Conservation (phyloP, 768 basidiomycete species). For the Boletales sp. region DNA sequence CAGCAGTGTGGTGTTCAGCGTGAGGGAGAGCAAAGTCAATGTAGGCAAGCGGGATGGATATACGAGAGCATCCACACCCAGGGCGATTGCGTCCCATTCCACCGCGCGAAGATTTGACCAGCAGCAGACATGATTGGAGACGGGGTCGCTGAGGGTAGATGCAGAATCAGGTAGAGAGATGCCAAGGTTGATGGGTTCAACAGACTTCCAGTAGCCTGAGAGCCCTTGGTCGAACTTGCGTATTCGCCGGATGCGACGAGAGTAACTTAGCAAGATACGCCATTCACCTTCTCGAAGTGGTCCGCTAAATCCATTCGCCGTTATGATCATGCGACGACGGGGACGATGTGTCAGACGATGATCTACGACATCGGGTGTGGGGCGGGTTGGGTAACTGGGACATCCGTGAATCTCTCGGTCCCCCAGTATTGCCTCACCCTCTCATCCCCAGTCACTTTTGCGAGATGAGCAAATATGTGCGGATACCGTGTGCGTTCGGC, state of each 20-base stretch:
- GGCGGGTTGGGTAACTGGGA: too few relatives aligned
- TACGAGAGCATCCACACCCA: constrained; percentile 1
- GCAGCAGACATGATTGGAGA: not conserved
- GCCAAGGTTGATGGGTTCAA: not conserved
- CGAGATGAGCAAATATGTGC: too few relatives aligned
- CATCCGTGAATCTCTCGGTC: too few relatives aligned
- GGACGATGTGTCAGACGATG: too few relatives aligned
- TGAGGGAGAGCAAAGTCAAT: not conserved
- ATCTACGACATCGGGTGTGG: too few relatives aligned
- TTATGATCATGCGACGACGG: too few relatives aligned
- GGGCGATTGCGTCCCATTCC: not conserved
- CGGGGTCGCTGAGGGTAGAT: not conserved
- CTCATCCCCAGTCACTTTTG: too few relatives aligned
- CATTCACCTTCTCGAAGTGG: constrained; percentile 1
- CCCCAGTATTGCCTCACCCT: too few relatives aligned
- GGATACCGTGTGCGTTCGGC: too few relatives aligned
- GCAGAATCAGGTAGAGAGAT: not conserved
- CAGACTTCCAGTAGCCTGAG: not conserved
- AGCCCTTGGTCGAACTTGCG: not conserved
- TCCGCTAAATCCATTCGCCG: too few relatives aligned
- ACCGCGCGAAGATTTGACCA: constrained; percentile 2
- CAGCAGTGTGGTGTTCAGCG: not conserved
- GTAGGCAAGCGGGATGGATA: constrained; percentile 2
- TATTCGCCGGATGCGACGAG: constrained; percentile 1
- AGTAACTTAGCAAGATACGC: constrained; percentile 2